Evolutionary conservation across 768 basidiomycete species (phyloP), one percentile per base, ranked within the genome.

Genomic region (Tephrocybe sp.): DNA sequence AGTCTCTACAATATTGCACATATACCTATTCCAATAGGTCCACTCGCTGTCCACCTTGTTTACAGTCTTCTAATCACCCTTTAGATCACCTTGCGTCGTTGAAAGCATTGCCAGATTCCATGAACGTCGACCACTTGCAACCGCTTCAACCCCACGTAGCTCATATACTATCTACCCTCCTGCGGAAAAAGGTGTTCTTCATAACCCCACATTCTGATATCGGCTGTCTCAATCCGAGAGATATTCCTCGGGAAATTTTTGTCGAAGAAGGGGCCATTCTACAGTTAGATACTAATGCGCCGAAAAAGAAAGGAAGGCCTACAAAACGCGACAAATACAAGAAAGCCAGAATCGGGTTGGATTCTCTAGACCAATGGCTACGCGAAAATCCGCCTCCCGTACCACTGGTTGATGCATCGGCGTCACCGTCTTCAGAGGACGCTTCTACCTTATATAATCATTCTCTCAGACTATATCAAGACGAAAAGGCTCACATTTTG

Each of bases 181-280:
- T 78, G 29, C 63, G 73, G 25, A 73, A 73, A 22, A 61, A 69
- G 12, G 72, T 71, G 1, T 89, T 92, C 60, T 70, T 83, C 49
- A 67, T 90, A 41, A 65, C 85, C 23, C 89, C 90, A 0, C 57
- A 58, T 30, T 76, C 80, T 11, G 67, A 72, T 3, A 55, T 77
- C 8, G 64, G 68, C 21, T 67, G 86, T 0, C 68, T 78, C 59
- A 82, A 78, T 58, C 88, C 88, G 3, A 74, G 82, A n/a, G 66
- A 66, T 21, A 68, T 91, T 5, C 89, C 89, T 15, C 77, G 87
- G 21, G 88, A 90, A 56, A 66, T 80, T n/a, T 79, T 80, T 47
- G 63, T 74, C 1, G 71, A 71, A 53, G 76, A 76, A 25, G 65
- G 57, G n/a, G 52, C 61, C 29, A 54, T 55, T 2, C 53, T 63